Conservation (phyloP, 176 grass and related monocot species). For the Pontederia crassipes region DNA sequence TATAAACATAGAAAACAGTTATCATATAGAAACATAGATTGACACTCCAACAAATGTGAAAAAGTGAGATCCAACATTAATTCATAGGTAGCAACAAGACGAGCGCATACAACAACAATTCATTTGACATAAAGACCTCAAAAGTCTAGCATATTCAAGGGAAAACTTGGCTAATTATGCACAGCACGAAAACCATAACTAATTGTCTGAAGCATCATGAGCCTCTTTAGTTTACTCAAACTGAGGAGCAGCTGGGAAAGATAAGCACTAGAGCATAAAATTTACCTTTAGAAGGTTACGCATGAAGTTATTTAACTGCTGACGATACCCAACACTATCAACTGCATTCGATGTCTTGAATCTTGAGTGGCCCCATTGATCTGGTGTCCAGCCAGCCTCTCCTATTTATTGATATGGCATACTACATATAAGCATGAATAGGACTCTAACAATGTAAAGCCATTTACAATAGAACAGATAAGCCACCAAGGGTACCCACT, state of each 20-base stretch:
- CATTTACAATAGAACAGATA: no score
- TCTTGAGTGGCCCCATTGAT: slow-evolving; percentile 96
- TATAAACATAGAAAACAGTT: no score
- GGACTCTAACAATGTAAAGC: neutral
- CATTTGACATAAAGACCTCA: no score
- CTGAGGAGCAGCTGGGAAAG: neutral
- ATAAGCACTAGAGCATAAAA: slow-evolving; percentile 22
- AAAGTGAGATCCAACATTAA: no score
- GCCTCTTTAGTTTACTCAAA: neutral
- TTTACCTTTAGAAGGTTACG: slow-evolving; percentile 68
- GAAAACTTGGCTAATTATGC: no score
- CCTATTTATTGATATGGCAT: slow-evolving; percentile 15
- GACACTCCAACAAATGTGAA: no score
- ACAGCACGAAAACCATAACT: no score
- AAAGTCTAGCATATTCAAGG: no score
- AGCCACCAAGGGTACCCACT: no score
- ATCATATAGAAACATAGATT: no score
- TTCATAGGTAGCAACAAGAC: no score
- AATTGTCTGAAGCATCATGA: neutral
- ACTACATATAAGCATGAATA: neutral
- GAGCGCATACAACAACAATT: no score
- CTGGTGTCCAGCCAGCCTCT: slow-evolving; percentile 94
- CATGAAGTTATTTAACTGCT: slow-evolving; percentile 70
- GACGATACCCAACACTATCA: slow-evolving; percentile 26
- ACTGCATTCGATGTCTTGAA: slow-evolving; percentile 50